Evolutionary conservation across 75 land plant species (phyloP), one percentile per base, ranked within the genome.

Genomic region (Pinus taeda): DNA sequence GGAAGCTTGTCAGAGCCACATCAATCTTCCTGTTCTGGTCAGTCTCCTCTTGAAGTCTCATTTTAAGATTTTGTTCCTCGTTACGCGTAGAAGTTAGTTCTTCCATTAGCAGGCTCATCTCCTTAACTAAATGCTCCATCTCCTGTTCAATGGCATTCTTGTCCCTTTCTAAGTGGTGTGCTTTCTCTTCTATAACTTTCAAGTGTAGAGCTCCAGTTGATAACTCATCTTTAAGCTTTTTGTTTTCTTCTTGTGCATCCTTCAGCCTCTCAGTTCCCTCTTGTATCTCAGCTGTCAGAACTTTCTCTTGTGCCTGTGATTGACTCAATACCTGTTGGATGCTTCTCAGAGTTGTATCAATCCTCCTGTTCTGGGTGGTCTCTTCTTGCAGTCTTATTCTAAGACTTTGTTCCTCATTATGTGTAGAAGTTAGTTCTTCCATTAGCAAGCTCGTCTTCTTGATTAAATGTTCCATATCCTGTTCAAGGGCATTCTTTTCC

Each of bases 171-270:
- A 69, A 69, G 72, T 39, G 20, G 4, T 11, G 12, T 42, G 72
- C 49, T 42, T 69, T 69, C 49, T 69, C 72, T 20, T 69, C 72
- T 45, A 42, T n/a, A 42, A 39, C 55, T 45, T 69, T 69, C 72
- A 69, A 69, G 49, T 42, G 72, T 22, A 69, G 4, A 69, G 72
- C 72, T 69, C 53, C 72, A 42, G 24, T 45, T 39, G 72, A 69
- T 69, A 69, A n/a, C 53, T 42, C 72, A n/a, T 69, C 72, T 20
- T 69, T 69, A 69, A 69, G 21, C 55, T 12, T 69, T 6, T 42
- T 69, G 55, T 42, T 69, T 69, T 69, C 55, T 69, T 69, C 72
- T 42, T 69, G 53, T n/a, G 72, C 72, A 42, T 69, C 72, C n/a
- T 69, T 69, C n/a, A 69, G 72, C 72, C 49, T 69, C 13, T 69